phyloP scores from a whole-genome alignment of 1,139 yeast species.

The Yamadazyma songkhlaensis region DNA sequence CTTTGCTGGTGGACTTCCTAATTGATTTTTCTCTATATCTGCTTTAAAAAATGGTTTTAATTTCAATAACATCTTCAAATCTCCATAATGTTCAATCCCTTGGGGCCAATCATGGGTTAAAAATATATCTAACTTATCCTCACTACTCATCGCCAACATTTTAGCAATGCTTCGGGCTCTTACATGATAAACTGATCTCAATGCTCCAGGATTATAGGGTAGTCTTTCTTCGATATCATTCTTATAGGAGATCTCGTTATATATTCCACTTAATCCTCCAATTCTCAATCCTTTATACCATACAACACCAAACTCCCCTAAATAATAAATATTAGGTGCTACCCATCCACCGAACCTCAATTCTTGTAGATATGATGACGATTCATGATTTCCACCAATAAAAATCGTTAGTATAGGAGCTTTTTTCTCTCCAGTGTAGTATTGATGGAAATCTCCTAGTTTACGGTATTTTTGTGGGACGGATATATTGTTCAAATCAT shows the following conservation, averaged over 20 bases:
- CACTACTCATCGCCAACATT: slow-evolving; percentile 33
- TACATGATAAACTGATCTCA: slow-evolving; percentile 71
- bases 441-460: slow-evolving; percentile 77
- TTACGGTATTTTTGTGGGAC: slow-evolving; percentile 54
- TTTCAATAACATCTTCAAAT: slow-evolving; percentile 43
- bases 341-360: slow-evolving; percentile 91
- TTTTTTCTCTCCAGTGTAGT: slow-evolving; percentile 54
- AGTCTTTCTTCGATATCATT: slow-evolving; percentile 33
- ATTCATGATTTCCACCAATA: slow-evolving; percentile 96
- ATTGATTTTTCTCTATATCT: slow-evolving; percentile 56
- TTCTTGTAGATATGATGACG: slow-evolving; percentile 73
- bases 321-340: slow-evolving; percentile 83
- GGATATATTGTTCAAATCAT: slow-evolving; percentile 67
- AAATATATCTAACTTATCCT: slow-evolving; percentile 43
- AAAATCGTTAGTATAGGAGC: slow-evolving; percentile 83
- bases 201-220: slow-evolving; percentile 47
- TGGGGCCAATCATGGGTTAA: slow-evolving; percentile 96
- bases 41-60: slow-evolving; percentile 64
- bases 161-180: slow-evolving; percentile 63
- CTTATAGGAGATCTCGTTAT: slow-evolving; percentile 41
- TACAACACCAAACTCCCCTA: slow-evolving; percentile 77
- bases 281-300: slow-evolving; percentile 74
- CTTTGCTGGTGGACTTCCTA: slow-evolving; percentile 79
- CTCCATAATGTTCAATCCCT: slow-evolving; percentile 68
- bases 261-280: slow-evolving; percentile 85